Evolutionary conservation across 108 stramenopile genomes (phyloP).

Genomic region (Skeletonema costatum): DNA sequence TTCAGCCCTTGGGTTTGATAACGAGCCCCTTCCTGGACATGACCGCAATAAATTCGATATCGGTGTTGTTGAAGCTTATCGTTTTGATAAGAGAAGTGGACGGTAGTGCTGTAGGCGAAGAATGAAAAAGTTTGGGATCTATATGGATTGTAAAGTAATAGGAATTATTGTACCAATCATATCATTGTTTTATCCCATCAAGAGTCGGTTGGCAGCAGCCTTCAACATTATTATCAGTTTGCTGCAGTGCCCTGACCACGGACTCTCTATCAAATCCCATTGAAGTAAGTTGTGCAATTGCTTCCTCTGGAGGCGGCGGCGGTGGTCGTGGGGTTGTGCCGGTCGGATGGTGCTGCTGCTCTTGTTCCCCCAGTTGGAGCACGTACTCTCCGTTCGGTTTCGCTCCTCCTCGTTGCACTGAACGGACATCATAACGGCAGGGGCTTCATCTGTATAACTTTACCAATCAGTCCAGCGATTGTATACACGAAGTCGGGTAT

Average conservation of each 20-base stretch:
- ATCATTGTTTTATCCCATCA: slow-evolving; percentile 44
- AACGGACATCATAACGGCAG: slow-evolving; percentile 44
- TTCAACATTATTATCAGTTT: slow-evolving; percentile 81
- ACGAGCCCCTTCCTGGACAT: slow-evolving; percentile 62
- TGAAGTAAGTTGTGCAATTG: slow-evolving; percentile 70
- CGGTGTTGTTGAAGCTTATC: slow-evolving; percentile 81
- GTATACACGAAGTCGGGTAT: slow-evolving; percentile 37
- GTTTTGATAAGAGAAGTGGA: slow-evolving; percentile 45
- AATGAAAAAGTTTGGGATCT: slow-evolving; percentile 1
- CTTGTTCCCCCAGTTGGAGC: slow-evolving; percentile 4
- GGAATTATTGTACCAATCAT: not conserved
- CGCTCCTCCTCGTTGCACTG: slow-evolving; percentile 29
- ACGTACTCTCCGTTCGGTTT: slow-evolving; percentile 10
- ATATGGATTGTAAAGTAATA: not conserved
- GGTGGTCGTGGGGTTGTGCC: slow-evolving; percentile 34
- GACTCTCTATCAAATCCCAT: slow-evolving; percentile 86
- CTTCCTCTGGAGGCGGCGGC: slow-evolving; percentile 66
- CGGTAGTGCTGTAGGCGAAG: not conserved
- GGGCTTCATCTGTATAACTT: slow-evolving; percentile 34
- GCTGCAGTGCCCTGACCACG: slow-evolving; percentile 71
- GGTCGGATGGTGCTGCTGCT: slow-evolving; percentile 13
- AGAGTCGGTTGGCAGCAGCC: slow-evolving; percentile 84
- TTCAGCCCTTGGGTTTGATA: slow-evolving; percentile 71
- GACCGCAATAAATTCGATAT: slow-evolving; percentile 64
- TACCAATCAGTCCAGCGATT: slow-evolving; percentile 9